Percentiles rank a stretch among this genome's conserved stretches.
Conservation (phyloP, 768 basidiomycete genomes). For the Naganishia randhawae region DNA sequence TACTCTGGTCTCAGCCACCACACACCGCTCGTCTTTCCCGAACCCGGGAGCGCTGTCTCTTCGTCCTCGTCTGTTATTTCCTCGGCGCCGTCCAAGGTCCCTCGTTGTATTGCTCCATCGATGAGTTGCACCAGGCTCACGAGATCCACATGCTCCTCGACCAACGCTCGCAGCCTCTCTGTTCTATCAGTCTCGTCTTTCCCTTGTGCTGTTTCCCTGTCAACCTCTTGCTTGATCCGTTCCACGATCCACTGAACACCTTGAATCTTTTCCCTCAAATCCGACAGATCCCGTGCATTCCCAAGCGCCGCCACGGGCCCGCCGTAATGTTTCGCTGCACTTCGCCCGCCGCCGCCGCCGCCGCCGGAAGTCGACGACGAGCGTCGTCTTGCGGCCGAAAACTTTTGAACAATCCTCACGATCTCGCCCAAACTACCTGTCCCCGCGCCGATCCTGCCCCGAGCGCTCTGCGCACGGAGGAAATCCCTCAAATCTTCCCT, state of each 20-base stretch:
- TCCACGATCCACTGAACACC: conserved; percentile 30
- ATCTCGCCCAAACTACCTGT: conserved; percentile 35
- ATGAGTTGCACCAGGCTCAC: conserved; percentile 33
- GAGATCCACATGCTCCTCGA: conserved; percentile 29
- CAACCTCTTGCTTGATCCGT: conserved; percentile 33
- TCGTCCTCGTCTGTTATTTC: conserved; percentile 24
- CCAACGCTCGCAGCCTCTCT: conserved; percentile 19
- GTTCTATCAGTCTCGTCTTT: conserved; percentile 22
- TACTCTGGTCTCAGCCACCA: conserved; percentile 46
- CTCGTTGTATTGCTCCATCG: conserved; percentile 40
- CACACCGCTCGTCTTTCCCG: conserved; percentile 11
- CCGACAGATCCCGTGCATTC: conserved; percentile 42
- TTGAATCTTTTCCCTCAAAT: conserved; percentile 39
- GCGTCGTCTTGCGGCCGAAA: conserved; percentile 30
- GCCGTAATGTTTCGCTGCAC: neutral
- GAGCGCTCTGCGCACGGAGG: conserved; percentile 27
- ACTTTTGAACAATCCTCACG: conserved; percentile 44
- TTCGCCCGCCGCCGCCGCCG: neutral
- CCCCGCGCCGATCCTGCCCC: neutral
- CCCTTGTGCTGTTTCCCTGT: neutral
- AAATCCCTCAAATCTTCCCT: conserved; percentile 40
- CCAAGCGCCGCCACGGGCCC: conserved; percentile 12
- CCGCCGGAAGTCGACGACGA: no score
- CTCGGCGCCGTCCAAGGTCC: conserved; percentile 30
- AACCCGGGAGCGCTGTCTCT: conserved; percentile 18